Base-by-base conservation (phyloP, 441 rosid genomes). In the Rhodomyrtus psidioides region DNA sequence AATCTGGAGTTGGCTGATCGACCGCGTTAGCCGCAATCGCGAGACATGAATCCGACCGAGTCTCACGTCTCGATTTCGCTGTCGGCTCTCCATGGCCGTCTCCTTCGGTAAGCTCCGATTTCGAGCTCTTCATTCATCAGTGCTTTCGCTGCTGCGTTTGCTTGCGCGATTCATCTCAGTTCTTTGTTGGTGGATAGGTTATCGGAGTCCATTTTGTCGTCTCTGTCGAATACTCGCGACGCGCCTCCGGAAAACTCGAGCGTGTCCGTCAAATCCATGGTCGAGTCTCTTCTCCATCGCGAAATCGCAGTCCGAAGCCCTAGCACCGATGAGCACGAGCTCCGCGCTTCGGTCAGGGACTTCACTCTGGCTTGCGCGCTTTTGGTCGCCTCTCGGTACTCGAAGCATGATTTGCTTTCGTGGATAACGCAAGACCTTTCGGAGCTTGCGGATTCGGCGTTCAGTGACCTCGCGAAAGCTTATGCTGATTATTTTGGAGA, bases 331-430 rank as follows among this genome's bases (percentile, higher is more conserved):
- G 90, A 84, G 79, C 12, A 83, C 87, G 81, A 88, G 79, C 55
- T 83, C 83, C 74, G 87, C 44, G 62, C 82, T 85, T 88, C 90
- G 24, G 85, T 95, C 88, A 90, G 88, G 83, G 89, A 91, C 83
- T 89, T 94, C 88, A 87, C 91, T 82, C 91, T 95, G 49, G 98
- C 96, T 17, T 92, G 94, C 87, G 96, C 98, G 39, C 84, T 95
- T 56, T 89, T 97, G 76, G 89, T 92, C 60, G 88, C 97, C 82
- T 89, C 98, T 9, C 89, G 88, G 53, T 88, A 90, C 53, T 91
- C 97, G 6, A 84, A 89, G 83, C 93, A 94, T 86, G 94, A 93
- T 51, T 90, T 91, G 30, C 97, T 97, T 89, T 90, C 93, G 10
- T 97, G 98, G 98, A 91, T 96, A 58, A 95, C 97, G 1, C 81